Percentiles rank a stretch among this genome's conserved stretches.
phyloP scores from a whole-genome alignment of 257 asterid species.

The Lycium barbarum region DNA sequence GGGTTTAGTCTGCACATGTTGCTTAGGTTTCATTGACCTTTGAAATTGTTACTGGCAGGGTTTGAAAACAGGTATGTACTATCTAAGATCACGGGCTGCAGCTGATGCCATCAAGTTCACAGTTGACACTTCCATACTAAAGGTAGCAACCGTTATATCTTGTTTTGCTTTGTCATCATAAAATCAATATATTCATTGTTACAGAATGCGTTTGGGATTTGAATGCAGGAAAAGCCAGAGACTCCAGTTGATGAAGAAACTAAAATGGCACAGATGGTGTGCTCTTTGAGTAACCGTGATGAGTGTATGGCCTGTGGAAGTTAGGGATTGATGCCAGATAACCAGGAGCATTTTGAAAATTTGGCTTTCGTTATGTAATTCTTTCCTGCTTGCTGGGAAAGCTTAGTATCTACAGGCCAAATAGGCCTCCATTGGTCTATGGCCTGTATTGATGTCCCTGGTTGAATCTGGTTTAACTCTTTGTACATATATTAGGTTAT shows the following conservation, averaged over 20 bases:
- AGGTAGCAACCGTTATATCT: conserved; percentile 42
- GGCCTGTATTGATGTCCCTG: neutral
- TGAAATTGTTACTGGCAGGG: conserved; percentile 54
- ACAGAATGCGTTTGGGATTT: neutral
- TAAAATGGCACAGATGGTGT: conserved; percentile 81
- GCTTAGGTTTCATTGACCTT: neutral
- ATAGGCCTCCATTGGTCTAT: neutral
- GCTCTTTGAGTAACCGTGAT: conserved; percentile 80
- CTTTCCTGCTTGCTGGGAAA: neutral
- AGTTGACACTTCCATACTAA: conserved; percentile 76
- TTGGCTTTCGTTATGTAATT: neutral
- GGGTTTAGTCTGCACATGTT: neutral
- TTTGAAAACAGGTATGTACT: conserved; percentile 95
- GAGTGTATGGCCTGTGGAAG: conserved; percentile 96
- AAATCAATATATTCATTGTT: neutral
- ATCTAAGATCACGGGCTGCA: conserved; percentile 88
- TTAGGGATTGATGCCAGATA: conserved; percentile 32
- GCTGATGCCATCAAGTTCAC: conserved; percentile 97
- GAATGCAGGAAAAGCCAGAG: conserved; percentile 43
- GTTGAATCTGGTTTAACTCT: neutral
- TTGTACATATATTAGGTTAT: conserved; percentile 23
- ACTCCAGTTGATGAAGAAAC: conserved; percentile 54
- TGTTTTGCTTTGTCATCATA: neutral
- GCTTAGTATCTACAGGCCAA: neutral
- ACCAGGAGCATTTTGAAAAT: neutral